phyloP scores from a whole-genome alignment of 768 basidiomycete genomes.

The Rhodotorula graminis region DNA sequence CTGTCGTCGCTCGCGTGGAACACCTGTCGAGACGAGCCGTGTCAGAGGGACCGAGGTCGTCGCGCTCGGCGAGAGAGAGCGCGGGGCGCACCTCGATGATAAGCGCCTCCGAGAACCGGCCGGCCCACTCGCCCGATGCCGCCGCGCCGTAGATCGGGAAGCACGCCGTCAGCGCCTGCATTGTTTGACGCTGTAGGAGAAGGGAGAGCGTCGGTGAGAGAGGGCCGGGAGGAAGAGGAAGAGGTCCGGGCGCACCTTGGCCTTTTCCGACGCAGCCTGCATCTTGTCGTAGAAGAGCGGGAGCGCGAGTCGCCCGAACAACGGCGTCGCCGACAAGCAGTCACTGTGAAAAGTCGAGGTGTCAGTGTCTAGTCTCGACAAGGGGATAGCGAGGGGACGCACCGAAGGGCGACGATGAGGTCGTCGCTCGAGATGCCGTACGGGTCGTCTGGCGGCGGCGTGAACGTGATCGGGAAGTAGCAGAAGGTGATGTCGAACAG shows the following conservation, averaged over 20 bases:
- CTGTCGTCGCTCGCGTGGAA: constrained; percentile 74
- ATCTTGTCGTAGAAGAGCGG: constrained; percentile 90
- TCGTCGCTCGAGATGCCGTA: constrained; percentile 87
- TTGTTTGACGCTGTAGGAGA: constrained; percentile 67
- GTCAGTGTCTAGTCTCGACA: not conserved
- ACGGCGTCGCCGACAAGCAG: constrained; percentile 72
- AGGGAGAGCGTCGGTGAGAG: accelerated
- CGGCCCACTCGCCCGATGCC: constrained; percentile 59
- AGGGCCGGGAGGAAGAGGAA: not conserved
- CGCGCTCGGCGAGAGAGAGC: not conserved
- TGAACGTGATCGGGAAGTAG: constrained; percentile 96
- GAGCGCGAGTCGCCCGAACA: constrained; percentile 76
- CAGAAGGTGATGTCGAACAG: constrained; percentile 94
- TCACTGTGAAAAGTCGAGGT: constrained; percentile 49
- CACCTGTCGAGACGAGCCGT: constrained; percentile 59
- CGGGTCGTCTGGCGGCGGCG: constrained; percentile 87
- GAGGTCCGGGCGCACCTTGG: constrained; percentile 60
- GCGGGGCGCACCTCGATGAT: constrained; percentile 70
- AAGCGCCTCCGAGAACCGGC: constrained; percentile 81
- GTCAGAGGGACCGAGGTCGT: not conserved
- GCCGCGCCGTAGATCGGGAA: constrained; percentile 76
- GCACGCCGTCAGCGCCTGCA: constrained; percentile 69
- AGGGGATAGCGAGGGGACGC: not conserved
- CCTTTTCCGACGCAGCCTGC: constrained; percentile 67
- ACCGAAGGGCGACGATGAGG: constrained; percentile 66